Evolutionary conservation across 176 grass and related monocot species (phyloP).

Genomic region (Musa itinerans): DNA sequence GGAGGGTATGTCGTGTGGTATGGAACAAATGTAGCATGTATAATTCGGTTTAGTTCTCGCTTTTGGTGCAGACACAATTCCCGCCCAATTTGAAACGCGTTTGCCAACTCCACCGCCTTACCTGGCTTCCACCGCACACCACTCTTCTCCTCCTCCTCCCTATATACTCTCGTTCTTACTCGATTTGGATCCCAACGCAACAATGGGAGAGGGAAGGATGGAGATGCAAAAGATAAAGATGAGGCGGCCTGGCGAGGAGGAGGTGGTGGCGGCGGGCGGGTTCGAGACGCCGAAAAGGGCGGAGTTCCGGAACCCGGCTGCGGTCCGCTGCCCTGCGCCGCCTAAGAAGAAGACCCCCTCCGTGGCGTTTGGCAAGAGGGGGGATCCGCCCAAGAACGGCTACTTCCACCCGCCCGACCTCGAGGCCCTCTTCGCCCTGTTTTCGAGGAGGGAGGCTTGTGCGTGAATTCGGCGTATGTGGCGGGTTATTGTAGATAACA

Average conservation of each 20-base stretch:
- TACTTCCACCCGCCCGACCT: slow-evolving; percentile 86
- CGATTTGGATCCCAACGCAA: neutral
- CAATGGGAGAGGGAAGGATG: neutral
- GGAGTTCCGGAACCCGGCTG: slow-evolving; percentile 47
- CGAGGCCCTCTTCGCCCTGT: slow-evolving; percentile 50
- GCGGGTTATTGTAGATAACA: too few relatives aligned
- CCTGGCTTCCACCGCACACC: neutral
- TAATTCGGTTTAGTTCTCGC: too few relatives aligned
- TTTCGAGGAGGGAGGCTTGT: slow-evolving; percentile 28
- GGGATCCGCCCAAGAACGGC: slow-evolving; percentile 45
- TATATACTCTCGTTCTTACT: neutral
- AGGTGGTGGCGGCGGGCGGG: neutral
- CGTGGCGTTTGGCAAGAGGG: slow-evolving; percentile 8
- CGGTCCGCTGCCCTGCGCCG: slow-evolving; percentile 39
- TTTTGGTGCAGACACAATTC: too few relatives aligned
- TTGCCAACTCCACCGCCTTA: neutral
- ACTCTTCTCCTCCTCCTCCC: neutral
- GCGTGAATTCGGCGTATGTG: neutral
- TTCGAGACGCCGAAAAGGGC: slow-evolving; percentile 10
- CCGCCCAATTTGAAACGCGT: neutral
- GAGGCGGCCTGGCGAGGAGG: neutral
- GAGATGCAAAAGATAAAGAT: neutral
- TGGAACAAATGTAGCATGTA: too few relatives aligned
- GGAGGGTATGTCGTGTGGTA: too few relatives aligned
- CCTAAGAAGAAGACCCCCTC: slow-evolving; percentile 39